Evolutionary conservation across 2,329 filamentous ascomycete species (phyloP).

Genomic region (Aspergillus novoparasiticus): DNA sequence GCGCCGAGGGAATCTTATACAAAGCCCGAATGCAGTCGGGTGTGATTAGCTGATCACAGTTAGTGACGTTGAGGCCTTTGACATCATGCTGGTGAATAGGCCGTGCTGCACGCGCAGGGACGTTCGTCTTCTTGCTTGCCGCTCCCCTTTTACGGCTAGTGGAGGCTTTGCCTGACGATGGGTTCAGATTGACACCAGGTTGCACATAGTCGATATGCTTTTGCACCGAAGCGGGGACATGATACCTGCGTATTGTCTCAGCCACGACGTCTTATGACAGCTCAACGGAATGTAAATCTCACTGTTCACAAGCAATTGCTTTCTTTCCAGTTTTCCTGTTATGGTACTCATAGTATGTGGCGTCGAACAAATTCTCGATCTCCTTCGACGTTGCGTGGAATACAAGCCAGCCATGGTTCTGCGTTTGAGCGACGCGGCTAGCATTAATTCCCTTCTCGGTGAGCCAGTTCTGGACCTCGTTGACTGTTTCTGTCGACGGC

Average conservation of each 20-base stretch:
- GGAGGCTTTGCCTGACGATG: not conserved
- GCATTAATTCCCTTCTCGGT: slow-evolving; percentile 27
- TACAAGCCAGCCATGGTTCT: slow-evolving; percentile 43
- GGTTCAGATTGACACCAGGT: not conserved
- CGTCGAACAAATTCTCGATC: slow-evolving; percentile 41
- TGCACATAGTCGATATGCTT: slow-evolving; percentile 11
- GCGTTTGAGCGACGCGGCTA: slow-evolving; percentile 30
- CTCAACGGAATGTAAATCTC: slow-evolving; percentile 13
- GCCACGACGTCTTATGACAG: not conserved
- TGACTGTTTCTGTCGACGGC: slow-evolving; percentile 31
- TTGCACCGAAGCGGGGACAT: not conserved
- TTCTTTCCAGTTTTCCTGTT: slow-evolving; percentile 34
- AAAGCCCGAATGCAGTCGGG: slow-evolving; percentile 8
- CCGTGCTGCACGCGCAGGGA: not conserved
- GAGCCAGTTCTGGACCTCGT: slow-evolving; percentile 33
- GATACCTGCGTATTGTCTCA: not conserved
- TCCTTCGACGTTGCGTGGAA: slow-evolving; percentile 43
- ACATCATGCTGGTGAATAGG: not conserved
- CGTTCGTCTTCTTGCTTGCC: not conserved
- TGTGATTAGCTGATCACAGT: slow-evolving; percentile 5
- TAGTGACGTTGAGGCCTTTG: not conserved
- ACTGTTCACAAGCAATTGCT: slow-evolving; percentile 45
- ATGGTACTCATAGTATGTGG: slow-evolving; percentile 44
- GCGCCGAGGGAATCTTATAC: slow-evolving; percentile 6
- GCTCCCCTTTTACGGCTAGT: not conserved